phyloP scores from a whole-genome alignment of 345 rosid species.

The Eucalyptus curtisii region DNA sequence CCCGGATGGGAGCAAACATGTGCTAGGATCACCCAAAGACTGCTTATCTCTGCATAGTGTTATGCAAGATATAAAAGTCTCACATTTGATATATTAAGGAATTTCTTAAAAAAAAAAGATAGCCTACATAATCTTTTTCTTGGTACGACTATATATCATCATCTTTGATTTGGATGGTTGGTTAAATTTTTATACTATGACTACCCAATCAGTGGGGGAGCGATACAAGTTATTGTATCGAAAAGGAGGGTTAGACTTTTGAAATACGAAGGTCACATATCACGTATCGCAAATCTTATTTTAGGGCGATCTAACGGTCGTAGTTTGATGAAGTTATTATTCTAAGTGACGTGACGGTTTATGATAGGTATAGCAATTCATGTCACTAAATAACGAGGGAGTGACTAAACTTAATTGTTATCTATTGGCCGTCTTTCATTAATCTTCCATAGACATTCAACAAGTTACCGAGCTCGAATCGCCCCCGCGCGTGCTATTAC shows the following conservation, averaged over 20 bases:
- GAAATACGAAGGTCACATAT: neutral
- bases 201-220: neutral
- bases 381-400: neutral
- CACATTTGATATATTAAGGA: fast-evolving
- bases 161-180: neutral
- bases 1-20: neutral
- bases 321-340: neutral
- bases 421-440: neutral
- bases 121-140: neutral
- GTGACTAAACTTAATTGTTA: neutral
- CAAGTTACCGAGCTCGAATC: neutral
- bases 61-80: neutral
- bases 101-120: fast-evolving
- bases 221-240: neutral
- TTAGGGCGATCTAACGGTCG: fast-evolving
- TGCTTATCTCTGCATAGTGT: neutral
- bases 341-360: neutral
- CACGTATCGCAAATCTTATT: neutral
- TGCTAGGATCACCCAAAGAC: neutral
- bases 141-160: neutral
- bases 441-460: neutral
- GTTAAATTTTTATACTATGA: neutral
- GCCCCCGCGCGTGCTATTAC: neutral
- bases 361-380: neutral
- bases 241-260: neutral